Evolutionary conservation across 768 basidiomycete species (phyloP).

Genomic region (Sporobolomyces phaffii): DNA sequence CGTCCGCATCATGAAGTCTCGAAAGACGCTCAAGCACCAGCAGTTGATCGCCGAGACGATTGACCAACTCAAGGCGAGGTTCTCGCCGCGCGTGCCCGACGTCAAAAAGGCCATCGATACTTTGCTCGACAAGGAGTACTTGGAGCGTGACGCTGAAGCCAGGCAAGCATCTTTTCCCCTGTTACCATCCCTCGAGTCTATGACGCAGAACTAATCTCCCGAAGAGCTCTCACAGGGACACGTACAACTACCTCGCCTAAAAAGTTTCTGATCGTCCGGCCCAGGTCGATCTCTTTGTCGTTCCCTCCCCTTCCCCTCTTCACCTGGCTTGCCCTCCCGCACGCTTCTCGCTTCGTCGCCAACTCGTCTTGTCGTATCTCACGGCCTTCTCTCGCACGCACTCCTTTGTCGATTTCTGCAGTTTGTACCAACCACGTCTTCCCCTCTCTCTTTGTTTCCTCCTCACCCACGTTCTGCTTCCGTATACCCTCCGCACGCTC

Average conservation of each 20-base stretch:
- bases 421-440: not conserved
- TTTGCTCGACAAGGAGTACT: conserved; percentile 92
- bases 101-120: conserved; percentile 94
- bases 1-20: conserved; percentile 75
- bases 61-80: conserved; percentile 77
- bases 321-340: not conserved
- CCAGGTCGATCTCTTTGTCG: too few relatives aligned
- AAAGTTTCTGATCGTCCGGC: not conserved
- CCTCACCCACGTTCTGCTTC: conserved; percentile 77
- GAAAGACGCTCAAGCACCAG: conserved; percentile 93
- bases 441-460: conserved; percentile 55
- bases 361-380: not conserved
- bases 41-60: conserved; percentile 82
- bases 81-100: conserved; percentile 87
- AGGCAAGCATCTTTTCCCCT: conserved; percentile 12
- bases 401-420: conserved; percentile 59
- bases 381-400: not conserved
- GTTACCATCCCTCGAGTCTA: not conserved
- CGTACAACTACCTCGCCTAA: conserved; percentile 28
- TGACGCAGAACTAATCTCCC: too few relatives aligned
- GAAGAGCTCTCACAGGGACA: too few relatives aligned
- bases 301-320: not conserved
- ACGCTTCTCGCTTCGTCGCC: not conserved
- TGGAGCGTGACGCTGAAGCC: conserved; percentile 63
- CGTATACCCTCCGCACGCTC: conserved; percentile 78